A percentile compares a stretch with the other conserved stretches of the same genome.
Conservation (phyloP, 805 yeast species). For the fission yeast (Schizosaccharomyces pombe) region DNA sequence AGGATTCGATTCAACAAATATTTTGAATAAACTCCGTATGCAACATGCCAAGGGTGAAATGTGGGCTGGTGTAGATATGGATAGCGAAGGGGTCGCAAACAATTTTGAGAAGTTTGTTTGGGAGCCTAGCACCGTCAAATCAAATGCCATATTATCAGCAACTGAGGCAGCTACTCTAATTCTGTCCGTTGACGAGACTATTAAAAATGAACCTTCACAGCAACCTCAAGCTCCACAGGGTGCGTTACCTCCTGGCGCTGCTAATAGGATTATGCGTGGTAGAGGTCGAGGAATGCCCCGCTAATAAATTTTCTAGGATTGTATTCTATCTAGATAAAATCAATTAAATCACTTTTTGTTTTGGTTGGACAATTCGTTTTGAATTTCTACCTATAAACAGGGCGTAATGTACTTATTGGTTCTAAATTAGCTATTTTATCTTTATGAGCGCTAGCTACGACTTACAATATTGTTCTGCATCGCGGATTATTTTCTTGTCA, state of each 20-base stretch:
- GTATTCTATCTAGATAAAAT: background rate
- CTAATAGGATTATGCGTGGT: conserved; percentile 10
- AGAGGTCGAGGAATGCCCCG: conserved; percentile 11
- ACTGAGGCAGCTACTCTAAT: conserved; percentile 89
- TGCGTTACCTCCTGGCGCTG: conserved; percentile 11
- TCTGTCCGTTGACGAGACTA: conserved; percentile 86
- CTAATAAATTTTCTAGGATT: conserved; percentile 3
- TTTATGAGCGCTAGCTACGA: no score
- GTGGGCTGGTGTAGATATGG: conserved; percentile 87
- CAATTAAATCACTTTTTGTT: no score
- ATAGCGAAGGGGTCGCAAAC: conserved; percentile 53
- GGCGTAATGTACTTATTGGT: no score
- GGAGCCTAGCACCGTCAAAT: conserved; percentile 92
- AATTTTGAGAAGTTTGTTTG: conserved; percentile 74
- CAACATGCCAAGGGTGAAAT: conserved; percentile 81
- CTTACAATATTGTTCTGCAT: no score
- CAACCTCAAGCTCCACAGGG: conserved; percentile 16
- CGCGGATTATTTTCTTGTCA: no score
- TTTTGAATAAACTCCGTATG: conserved; percentile 73
- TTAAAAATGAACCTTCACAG: conserved; percentile 19
- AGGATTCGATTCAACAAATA: conserved; percentile 94
- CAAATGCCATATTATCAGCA: conserved; percentile 83
- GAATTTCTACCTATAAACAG: no score
- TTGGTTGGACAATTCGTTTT: no score
- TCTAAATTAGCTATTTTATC: no score